A percentile compares a stretch with the other conserved stretches of the same genome.
phyloP scores from a whole-genome alignment of 805 yeast species.

The Scheffersomyces ergatensis region DNA sequence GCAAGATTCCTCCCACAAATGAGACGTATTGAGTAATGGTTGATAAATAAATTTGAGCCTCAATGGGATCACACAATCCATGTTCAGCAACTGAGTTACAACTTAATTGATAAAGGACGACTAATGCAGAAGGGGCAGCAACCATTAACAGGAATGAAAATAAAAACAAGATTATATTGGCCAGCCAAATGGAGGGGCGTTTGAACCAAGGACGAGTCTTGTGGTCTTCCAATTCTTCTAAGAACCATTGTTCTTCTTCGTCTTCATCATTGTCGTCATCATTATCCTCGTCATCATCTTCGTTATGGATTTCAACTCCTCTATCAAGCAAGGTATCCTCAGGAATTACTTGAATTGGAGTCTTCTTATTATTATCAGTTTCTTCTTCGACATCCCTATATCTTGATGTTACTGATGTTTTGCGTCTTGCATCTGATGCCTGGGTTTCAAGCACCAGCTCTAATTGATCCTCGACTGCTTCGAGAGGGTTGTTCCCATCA shows the following conservation, averaged over 20 bases:
- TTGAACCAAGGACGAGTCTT: conserved; percentile 42
- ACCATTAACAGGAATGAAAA: not conserved
- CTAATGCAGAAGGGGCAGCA: not conserved
- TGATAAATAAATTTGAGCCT: conserved; percentile 36
- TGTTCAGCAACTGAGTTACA: not conserved
- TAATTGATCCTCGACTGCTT: no score
- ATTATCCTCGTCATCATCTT: conserved; percentile 6
- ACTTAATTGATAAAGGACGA: not conserved
- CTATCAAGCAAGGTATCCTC: no score
- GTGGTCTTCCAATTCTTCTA: conserved; percentile 42
- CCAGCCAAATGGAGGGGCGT: conserved; percentile 50
- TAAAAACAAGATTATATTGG: conserved; percentile 30
- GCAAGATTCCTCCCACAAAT: conserved; percentile 40
- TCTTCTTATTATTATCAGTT: no score
- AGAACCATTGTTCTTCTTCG: conserved; percentile 40
- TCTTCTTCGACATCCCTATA: no score
- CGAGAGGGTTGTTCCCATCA: no score
- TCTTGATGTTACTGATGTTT: no score
- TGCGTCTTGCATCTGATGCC: no score
- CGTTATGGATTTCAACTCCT: not conserved
- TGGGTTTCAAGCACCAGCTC: no score
- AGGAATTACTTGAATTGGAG: no score
- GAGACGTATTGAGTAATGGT: conserved; percentile 41
- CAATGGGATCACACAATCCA: conserved; percentile 21
- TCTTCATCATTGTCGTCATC: conserved; percentile 21